Conservation (phyloP, 768 basidiomycete species). For the Pleurotus sapidus region DNA sequence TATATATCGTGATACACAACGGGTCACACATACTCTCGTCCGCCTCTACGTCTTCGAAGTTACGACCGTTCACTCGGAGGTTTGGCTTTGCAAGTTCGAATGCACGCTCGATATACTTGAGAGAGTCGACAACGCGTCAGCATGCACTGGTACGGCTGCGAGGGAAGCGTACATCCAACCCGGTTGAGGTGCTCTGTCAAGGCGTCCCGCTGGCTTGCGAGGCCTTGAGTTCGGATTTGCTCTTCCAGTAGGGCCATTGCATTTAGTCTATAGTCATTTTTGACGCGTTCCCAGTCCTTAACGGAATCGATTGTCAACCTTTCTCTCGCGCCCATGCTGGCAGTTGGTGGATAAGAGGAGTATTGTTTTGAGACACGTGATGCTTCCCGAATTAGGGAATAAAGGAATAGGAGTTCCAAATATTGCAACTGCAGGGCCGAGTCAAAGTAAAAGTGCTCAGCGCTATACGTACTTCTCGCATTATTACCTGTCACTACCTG, state of each 20-base stretch:
- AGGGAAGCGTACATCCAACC: constrained; percentile 26
- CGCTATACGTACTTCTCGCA: too few species aligned
- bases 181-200: constrained; percentile 49
- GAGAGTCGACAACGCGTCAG: constrained; percentile 6
- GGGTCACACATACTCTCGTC: constrained; percentile 41
- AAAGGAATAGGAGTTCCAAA: too few species aligned
- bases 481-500: too few species aligned
- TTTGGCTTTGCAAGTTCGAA: constrained; percentile 67
- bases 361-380: too few species aligned
- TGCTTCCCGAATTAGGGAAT: too few species aligned
- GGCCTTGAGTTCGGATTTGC: constrained; percentile 36
- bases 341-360: too few species aligned
- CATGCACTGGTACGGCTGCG: neutral
- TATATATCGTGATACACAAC: neutral
- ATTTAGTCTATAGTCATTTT: constrained; percentile 46
- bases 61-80: constrained; percentile 77
- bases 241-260: constrained; percentile 45
- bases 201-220: constrained; percentile 40
- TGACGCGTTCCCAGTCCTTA: constrained; percentile 64
- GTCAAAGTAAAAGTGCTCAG: too few species aligned
- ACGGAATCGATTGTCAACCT: constrained; percentile 60
- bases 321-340: constrained; percentile 34
- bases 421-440: too few species aligned
- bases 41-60: constrained; percentile 61
- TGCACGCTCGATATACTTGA: constrained; percentile 59